Conservation (phyloP, 164 flowering plant genomes). For the Chloranthus sessilifolius region DNA sequence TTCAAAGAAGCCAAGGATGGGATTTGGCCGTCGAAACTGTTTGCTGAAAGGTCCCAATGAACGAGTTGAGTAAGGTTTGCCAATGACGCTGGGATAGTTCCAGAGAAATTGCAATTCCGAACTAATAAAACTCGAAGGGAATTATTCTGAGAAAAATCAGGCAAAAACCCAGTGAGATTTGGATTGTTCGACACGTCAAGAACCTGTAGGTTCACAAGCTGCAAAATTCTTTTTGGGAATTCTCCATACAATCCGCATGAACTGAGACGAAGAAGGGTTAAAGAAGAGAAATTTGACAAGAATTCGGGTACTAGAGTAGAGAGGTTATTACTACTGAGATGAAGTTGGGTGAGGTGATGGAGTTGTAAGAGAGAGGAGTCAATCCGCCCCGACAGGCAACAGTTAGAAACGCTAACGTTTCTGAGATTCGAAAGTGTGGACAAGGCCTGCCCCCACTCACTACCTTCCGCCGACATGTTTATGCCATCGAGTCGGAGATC, state of each 20-base stretch:
- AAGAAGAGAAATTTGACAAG: conserved; percentile 21
- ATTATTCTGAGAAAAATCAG: conserved; percentile 8
- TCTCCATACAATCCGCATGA: conserved; percentile 22
- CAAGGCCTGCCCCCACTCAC: conserved; percentile 25
- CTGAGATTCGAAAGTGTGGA: conserved; percentile 26
- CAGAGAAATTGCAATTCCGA: background rate
- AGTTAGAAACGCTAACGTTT: conserved; percentile 24
- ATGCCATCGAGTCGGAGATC: conserved; percentile 32
- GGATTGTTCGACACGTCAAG: conserved; percentile 22
- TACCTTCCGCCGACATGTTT: conserved; percentile 21
- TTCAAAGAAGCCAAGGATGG: conserved; percentile 27
- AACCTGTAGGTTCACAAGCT: conserved; percentile 14
- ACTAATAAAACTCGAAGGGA: no score
- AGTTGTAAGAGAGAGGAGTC: conserved; percentile 17
- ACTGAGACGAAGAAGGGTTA: conserved; percentile 21
- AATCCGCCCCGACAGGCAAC: conserved; percentile 25
- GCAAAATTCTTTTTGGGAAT: conserved; percentile 22
- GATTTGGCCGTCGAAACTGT: conserved; percentile 31
- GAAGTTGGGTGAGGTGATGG: conserved; percentile 15
- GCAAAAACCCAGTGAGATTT: conserved; percentile 24
- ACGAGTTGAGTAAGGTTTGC: conserved; percentile 22
- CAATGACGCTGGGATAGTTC: conserved; percentile 20
- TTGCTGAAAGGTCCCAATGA: conserved; percentile 40
- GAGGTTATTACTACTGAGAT: conserved; percentile 23
- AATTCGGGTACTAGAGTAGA: conserved; percentile 23